Evolutionary conservation across 176 grass and related monocot genomes (phyloP).

Genomic region (Raddia guianensis): DNA sequence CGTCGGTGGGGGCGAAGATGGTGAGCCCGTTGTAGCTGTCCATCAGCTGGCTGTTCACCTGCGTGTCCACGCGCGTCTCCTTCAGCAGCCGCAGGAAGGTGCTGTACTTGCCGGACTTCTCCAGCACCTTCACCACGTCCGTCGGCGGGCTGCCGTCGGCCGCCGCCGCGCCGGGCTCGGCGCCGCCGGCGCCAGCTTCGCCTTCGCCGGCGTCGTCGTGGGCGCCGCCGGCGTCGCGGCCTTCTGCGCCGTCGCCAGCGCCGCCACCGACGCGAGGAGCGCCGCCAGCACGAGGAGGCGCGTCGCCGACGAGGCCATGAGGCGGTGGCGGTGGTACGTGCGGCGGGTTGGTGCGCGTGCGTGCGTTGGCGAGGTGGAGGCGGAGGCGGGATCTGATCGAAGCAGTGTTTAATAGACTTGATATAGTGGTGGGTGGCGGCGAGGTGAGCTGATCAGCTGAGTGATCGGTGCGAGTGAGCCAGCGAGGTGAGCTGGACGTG

Average conservation of each 20-base stretch:
- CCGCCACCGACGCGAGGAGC: conserved; percentile 27
- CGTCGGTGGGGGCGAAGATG: conserved; percentile 76
- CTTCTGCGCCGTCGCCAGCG: conserved; percentile 43
- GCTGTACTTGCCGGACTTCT: conserved; percentile 56
- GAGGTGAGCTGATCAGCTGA: neutral
- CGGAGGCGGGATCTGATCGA: conserved; percentile 24
- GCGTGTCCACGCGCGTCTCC: conserved; percentile 63
- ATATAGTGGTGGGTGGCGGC: conserved; percentile 55
- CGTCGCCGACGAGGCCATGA: conserved; percentile 36
- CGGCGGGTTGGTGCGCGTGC: neutral
- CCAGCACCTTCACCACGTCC: conserved; percentile 61
- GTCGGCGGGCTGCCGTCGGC: conserved; percentile 24
- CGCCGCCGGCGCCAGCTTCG: neutral
- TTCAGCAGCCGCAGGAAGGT: conserved; percentile 56
- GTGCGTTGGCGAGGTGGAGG: conserved; percentile 24
- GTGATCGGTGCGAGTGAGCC: neutral
- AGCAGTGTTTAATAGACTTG: conserved; percentile 51
- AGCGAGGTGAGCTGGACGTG: conserved; percentile 27
- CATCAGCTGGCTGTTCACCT: conserved; percentile 87
- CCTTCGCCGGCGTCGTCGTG: neutral
- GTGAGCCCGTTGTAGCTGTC: conserved; percentile 78
- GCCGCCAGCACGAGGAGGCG: conserved; percentile 30
- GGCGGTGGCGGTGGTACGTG: conserved; percentile 22
- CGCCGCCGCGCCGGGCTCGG: neutral
- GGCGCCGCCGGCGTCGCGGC: neutral